phyloP scores from a whole-genome alignment of 2,329 filamentous ascomycete genomes.

The Fusarium sp. region DNA sequence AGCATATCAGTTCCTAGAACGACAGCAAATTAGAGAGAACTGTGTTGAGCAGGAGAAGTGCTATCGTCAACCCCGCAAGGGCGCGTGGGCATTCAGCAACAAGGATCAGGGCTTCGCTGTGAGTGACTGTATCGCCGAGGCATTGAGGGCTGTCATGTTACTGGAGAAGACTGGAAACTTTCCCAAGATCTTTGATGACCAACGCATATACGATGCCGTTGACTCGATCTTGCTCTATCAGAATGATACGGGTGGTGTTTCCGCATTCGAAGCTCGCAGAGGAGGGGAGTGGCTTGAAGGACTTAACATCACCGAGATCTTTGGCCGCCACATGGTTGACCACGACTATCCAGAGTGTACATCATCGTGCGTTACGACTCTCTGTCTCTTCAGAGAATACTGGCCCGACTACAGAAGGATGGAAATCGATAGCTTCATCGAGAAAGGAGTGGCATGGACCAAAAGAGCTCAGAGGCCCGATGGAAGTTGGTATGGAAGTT shows the following conservation, averaged over 20 bases:
- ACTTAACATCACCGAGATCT: slow-evolving; percentile 94
- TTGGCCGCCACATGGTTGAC: slow-evolving; percentile 87
- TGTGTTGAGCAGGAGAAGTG: slow-evolving; percentile 78
- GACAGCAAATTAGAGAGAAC: slow-evolving; percentile 89
- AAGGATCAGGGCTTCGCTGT: slow-evolving; percentile 92
- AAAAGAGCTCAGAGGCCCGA: slow-evolving; percentile 79
- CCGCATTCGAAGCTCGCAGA: slow-evolving; percentile 88
- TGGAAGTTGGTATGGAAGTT: slow-evolving; percentile 96
- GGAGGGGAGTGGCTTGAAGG: slow-evolving; percentile 81
- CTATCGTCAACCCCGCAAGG: slow-evolving; percentile 90
- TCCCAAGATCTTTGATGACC: slow-evolving; percentile 76
- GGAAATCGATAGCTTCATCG: slow-evolving; percentile 80
- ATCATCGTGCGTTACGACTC: slow-evolving; percentile 87
- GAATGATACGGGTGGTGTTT: slow-evolving; percentile 85
- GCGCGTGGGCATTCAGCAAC: slow-evolving; percentile 95
- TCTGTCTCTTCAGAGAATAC: slow-evolving; percentile 81
- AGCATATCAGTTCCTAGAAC: slow-evolving; percentile 85
- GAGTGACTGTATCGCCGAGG: slow-evolving; percentile 92
- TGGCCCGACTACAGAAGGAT: slow-evolving; percentile 81
- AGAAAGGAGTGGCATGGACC: slow-evolving; percentile 82
- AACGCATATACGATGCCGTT: slow-evolving; percentile 84
- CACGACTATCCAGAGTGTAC: slow-evolving; percentile 99
- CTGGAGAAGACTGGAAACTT: slow-evolving; percentile 83
- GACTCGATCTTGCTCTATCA: slow-evolving; percentile 95
- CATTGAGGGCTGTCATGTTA: slow-evolving; percentile 83